Evolutionary conservation across 192 early-diverging fungal species (phyloP), one percentile per base, ranked within the genome.

Genomic region (Backusella psychrophila): DNA sequence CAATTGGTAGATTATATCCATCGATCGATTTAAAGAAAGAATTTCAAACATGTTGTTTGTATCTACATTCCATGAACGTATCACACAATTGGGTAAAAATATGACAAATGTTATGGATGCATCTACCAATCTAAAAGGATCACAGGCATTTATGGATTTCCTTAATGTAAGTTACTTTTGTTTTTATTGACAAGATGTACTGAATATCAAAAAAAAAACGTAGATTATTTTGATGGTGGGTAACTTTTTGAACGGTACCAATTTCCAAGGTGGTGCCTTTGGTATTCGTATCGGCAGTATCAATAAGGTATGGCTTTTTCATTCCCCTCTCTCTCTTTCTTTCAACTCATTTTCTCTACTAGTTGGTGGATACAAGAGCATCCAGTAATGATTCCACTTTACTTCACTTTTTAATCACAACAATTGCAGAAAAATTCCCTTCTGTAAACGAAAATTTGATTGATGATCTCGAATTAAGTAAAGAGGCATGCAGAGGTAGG

Each of bases 211-310:
- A 33, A 33, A 33, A 33, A 33, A 33, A 33, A 3, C 0, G 33
- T 33, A 33, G 86, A 68, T 94, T 46, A 92, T 95, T 69, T 82
- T 95, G 42, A 87, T 92, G 70, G 84, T 94, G 23, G 94, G 94
- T 63, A 95, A 95, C 83, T 95, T 89, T 83, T 93, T 95, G 90
- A 95, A 95, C 74, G 91, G 93, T 1, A 85, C 85, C 0, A 89
- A 89, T 6, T 90, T 92, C 80, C 90, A 93, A 65, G 94, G 94
- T 36, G 94, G 93, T 9, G 94, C 94, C 0, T 95, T 92, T 84
- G 94, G 94, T 21, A 92, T 95, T 75, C 93, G 90, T 81, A 93
- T 94, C 80, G 86, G 88, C 4, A 93, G 93, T 86, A 91, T 95
- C n/a, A 95, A 95, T 73, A 93, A 93, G 80, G 87, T 88, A 72